phyloP scores from a whole-genome alignment of 2,329 filamentous ascomycete species.

The Xylariaceae sp. region DNA sequence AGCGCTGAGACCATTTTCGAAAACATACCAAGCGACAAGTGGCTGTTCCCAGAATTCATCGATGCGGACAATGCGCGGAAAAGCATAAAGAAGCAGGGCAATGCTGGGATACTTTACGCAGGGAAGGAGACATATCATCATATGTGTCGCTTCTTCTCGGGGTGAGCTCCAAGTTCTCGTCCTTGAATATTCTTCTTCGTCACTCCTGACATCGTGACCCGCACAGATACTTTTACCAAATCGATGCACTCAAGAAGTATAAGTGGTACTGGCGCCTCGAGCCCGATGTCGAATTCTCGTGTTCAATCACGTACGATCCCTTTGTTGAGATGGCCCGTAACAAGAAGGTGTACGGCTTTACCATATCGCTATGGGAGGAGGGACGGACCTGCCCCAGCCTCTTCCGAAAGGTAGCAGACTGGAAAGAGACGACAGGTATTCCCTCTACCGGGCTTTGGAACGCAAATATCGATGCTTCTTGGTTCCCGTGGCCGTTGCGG shows the following conservation, averaged over 20 bases:
- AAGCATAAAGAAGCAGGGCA: conserved; percentile 31
- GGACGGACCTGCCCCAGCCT: conserved; percentile 36
- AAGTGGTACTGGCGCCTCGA: conserved; percentile 45
- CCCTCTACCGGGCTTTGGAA: conserved; percentile 36
- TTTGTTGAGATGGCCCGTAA: conserved; percentile 40
- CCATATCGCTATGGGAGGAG: conserved; percentile 39
- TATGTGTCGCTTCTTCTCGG: conserved; percentile 40
- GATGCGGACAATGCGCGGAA: conserved; percentile 25
- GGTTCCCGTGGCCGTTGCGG: conserved; percentile 38
- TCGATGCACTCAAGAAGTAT: conserved; percentile 37
- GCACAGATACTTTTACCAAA: conserved; percentile 36
- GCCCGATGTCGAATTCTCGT: conserved; percentile 40
- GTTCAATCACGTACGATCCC: conserved; percentile 42
- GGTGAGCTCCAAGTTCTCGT: too few species aligned
- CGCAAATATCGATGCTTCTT: conserved; percentile 34
- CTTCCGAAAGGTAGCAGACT: conserved; percentile 37
- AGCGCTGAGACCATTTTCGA: conserved; percentile 37
- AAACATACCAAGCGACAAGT: conserved; percentile 34
- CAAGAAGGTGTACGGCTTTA: conserved; percentile 40
- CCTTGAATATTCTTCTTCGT: conserved; percentile 1
- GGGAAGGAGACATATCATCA: conserved; percentile 38
- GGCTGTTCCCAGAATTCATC: conserved; percentile 35
- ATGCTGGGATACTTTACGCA: conserved; percentile 33
- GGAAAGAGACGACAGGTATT: conserved; percentile 34
- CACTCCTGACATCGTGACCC: neutral